Percentiles rank a stretch among this genome's conserved stretches.
These are phyloP conservation scores for Brassica napus DNA, from an alignment of 345 rosid genomes.

Conservation along the genomic window Da-Ae NC_063442.1:41848001-41848500, in stretches of 20 bases:
- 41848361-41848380: constrained; percentile 82
- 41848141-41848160: constrained; percentile 91
- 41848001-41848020: constrained; percentile 44
- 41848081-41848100: constrained; percentile 45
- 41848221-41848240: constrained; percentile 79
- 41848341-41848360: constrained; percentile 62
- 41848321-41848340: constrained; percentile 58
- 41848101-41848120: constrained; percentile 35
- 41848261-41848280: constrained; percentile 56
- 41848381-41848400: constrained; percentile 54
- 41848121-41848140: constrained; percentile 38
- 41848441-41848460: constrained; percentile 62
- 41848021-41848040: constrained; percentile 58
- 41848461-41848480: constrained; percentile 66
- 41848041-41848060: constrained; percentile 32
- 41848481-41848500: constrained; percentile 58
- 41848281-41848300: constrained; percentile 66
- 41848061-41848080: constrained; percentile 18
- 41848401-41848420: constrained; percentile 61
- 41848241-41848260: constrained; percentile 57
- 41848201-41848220: constrained; percentile 66
- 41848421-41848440: constrained; percentile 53
- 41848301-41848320: constrained; percentile 60
- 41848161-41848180: constrained; percentile 55
- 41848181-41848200: constrained; percentile 71